A percentile compares a stretch with the other conserved stretches of the same genome.
Evolutionary conservation across 495 filamentous ascomycete species (phyloP).

Genomic region (Penicillium salamii): DNA sequence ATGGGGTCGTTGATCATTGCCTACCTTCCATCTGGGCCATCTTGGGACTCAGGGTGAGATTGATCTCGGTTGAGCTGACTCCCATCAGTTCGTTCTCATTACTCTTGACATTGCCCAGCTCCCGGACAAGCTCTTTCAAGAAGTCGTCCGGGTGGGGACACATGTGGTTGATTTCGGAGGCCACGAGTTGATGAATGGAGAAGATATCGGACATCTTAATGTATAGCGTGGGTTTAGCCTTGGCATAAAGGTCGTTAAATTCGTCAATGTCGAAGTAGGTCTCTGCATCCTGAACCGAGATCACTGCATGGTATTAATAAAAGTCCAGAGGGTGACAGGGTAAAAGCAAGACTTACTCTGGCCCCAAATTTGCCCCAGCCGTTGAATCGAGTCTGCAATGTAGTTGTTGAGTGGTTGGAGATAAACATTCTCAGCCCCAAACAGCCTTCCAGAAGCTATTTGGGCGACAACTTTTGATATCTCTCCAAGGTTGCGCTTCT

Average conservation of each 20-base stretch:
- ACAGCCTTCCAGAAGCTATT: conserved; percentile 77
- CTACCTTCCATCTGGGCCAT: conserved; percentile 79
- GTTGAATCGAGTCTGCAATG: conserved; percentile 78
- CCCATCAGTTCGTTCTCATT: conserved; percentile 91
- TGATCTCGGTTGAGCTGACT: conserved; percentile 86
- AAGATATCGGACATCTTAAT: conserved; percentile 99
- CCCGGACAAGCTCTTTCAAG: conserved; percentile 84
- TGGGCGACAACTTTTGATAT: conserved; percentile 89
- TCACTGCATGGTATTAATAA: conserved; percentile 52
- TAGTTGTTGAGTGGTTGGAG: conserved; percentile 92
- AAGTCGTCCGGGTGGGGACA: conserved; percentile 81
- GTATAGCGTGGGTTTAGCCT: conserved; percentile 93
- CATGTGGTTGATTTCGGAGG: conserved; percentile 70
- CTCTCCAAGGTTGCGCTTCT: conserved; percentile 89
- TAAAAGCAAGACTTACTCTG: conserved; percentile 44
- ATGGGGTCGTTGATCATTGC: background rate
- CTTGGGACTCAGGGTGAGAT: conserved; percentile 85
- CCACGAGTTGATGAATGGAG: conserved; percentile 86
- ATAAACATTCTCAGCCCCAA: conserved; percentile 92
- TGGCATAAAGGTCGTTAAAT: conserved; percentile 94
- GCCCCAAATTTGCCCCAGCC: conserved; percentile 72
- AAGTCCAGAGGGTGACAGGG: background rate
- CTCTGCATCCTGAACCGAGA: conserved; percentile 81
- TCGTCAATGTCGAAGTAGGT: conserved; percentile 96
- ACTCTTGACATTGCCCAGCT: conserved; percentile 90